phyloP scores from a whole-genome alignment of 257 asterid species.

The Solanum sejunctum region DNA sequence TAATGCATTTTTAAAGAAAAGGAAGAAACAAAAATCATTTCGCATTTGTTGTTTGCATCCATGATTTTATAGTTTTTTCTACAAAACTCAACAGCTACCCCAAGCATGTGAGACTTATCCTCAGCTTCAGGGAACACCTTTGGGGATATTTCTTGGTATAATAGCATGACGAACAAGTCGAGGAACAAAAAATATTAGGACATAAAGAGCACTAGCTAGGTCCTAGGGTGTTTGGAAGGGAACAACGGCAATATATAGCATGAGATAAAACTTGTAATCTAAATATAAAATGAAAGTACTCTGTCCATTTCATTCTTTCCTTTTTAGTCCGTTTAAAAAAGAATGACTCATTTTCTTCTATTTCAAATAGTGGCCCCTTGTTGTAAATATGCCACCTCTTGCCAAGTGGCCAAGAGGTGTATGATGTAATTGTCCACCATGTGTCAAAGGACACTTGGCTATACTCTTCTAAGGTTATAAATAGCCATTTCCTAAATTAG shows the following conservation, averaged over 20 bases:
- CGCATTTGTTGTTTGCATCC: not conserved
- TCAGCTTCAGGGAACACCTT: not conserved
- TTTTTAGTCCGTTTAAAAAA: no score
- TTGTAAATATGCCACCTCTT: no score
- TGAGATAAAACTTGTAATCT: not conserved
- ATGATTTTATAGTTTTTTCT: not conserved
- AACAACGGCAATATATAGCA: not conserved
- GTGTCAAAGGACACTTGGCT: no score
- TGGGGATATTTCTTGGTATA: not conserved
- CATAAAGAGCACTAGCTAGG: not conserved
- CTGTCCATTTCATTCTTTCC: no score
- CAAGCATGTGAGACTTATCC: not conserved
- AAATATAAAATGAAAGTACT: not conserved
- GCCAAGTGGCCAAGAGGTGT: no score
- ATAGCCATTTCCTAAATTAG: no score
- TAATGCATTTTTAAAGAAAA: not conserved
- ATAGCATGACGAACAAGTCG: not conserved
- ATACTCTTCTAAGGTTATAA: no score
- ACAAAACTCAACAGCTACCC: not conserved
- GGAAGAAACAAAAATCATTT: not conserved
- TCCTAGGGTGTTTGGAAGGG: not conserved
- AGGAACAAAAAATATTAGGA: not conserved
- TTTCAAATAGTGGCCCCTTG: no score
- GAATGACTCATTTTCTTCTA: no score
- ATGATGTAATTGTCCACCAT: no score